Evolutionary conservation across 2,329 filamentous ascomycete species (phyloP).

Genomic region (Trichoderma asperellum): DNA sequence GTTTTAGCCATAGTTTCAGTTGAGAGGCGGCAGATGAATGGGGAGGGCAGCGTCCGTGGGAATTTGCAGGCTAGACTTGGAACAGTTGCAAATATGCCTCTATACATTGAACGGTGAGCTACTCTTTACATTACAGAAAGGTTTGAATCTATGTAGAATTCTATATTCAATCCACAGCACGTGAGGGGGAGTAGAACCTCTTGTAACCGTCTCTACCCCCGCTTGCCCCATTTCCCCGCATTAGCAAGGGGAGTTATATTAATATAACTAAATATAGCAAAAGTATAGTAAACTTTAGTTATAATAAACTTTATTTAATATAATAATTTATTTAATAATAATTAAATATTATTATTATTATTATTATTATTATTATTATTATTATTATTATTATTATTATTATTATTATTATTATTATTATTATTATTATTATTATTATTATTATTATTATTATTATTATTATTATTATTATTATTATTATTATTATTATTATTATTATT

Average conservation of each 20-base stretch:
- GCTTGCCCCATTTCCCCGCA: background rate
- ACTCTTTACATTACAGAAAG: background rate
- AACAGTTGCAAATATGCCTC: conserved; percentile 2
- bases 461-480: no score
- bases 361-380: no score
- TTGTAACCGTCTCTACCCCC: background rate
- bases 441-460: no score
- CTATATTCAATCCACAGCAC: background rate
- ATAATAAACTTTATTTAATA: no score
- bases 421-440: no score
- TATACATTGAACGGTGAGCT: conserved; percentile 4
- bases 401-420: no score
- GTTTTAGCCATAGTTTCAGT: conserved; percentile 51
- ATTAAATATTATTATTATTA: no score
- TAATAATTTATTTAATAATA: no score
- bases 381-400: no score
- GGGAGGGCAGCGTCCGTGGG: background rate
- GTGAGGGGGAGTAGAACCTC: background rate
- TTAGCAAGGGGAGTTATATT: background rate
- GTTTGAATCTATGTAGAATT: background rate
- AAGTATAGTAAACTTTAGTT: no score
- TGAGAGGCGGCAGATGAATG: conserved; percentile 11
- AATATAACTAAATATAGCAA: no score
- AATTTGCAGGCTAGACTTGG: background rate
- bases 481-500: no score